phyloP scores from a whole-genome alignment of 352 stramenopile genomes.

The Phytophthora niederhauseri region DNA sequence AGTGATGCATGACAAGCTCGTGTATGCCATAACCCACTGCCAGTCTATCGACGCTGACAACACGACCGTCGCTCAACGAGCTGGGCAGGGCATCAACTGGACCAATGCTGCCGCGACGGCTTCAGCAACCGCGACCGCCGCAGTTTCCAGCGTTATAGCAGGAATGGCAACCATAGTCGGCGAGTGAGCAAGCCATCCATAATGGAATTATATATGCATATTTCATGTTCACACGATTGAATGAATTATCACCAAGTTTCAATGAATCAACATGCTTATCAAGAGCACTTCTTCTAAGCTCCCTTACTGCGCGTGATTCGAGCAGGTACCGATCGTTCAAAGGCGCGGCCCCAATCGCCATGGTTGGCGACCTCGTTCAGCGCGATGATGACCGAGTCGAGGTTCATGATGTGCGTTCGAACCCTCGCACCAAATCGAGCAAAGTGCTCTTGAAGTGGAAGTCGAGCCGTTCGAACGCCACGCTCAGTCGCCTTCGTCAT shows the following conservation, averaged over 20 bases:
- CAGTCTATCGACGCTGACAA: conserved; percentile 90
- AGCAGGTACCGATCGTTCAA: conserved; percentile 56
- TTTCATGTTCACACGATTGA: conserved; percentile 20
- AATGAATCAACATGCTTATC: neutral
- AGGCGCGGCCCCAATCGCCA: conserved; percentile 66
- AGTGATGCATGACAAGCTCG: conserved; percentile 83
- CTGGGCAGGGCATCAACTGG: conserved; percentile 88
- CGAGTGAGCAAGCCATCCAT: conserved; percentile 17
- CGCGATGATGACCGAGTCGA: conserved; percentile 75
- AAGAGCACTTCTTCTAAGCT: conserved; percentile 5
- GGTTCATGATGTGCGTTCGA: conserved; percentile 76
- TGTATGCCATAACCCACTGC: conserved; percentile 91
- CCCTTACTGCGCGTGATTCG: conserved; percentile 44
- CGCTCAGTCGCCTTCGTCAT: conserved; percentile 41
- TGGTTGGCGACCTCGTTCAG: conserved; percentile 82
- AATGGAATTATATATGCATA: conserved; percentile 12
- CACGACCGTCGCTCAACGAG: conserved; percentile 87
- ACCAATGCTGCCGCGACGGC: conserved; percentile 49
- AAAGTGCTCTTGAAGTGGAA: conserved; percentile 78
- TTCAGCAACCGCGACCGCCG: conserved; percentile 49
- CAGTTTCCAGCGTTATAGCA: conserved; percentile 71
- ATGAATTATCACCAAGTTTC: conserved; percentile 7
- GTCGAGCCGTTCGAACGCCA: conserved; percentile 42
- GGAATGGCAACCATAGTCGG: conserved; percentile 41
- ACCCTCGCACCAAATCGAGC: conserved; percentile 20